phyloP scores from a whole-genome alignment of 2,329 filamentous ascomycete species.

The Neoascochyta sp. region DNA sequence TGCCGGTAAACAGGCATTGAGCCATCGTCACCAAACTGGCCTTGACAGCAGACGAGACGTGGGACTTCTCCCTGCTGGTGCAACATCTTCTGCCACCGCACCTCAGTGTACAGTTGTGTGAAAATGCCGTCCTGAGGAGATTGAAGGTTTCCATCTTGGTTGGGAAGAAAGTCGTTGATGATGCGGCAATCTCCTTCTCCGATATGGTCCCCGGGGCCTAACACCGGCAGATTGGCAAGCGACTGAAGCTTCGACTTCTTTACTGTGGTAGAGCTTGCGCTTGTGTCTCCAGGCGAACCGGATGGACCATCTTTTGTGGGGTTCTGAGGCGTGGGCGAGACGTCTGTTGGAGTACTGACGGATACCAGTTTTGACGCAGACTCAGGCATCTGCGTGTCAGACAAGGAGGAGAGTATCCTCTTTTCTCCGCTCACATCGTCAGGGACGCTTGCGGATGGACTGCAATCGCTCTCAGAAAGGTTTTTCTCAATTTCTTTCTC shows the following conservation, averaged over 20 bases:
- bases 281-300: too few relatives aligned
- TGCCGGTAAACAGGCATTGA: conserved; percentile 90
- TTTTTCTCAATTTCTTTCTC: too few relatives aligned
- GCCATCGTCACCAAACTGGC: conserved; percentile 63
- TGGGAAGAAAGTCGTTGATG: conserved; percentile 64
- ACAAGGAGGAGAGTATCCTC: too few relatives aligned
- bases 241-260: conserved; percentile 36
- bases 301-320: too few relatives aligned
- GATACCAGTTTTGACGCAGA: too few relatives aligned
- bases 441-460: too few relatives aligned
- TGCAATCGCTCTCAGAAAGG: too few relatives aligned
- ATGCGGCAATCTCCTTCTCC: conserved; percentile 80
- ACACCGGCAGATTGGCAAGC: conserved; percentile 36
- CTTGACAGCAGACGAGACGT: conserved; percentile 85
- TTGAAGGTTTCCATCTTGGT: conserved; percentile 20
- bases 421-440: too few relatives aligned
- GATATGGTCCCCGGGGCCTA: conserved; percentile 54
- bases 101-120: conserved; percentile 65
- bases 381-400: too few relatives aligned
- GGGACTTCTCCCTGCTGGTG: conserved; percentile 91
- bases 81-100: conserved; percentile 87
- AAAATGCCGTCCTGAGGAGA: conserved; percentile 58
- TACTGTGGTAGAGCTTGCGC: conserved; percentile 6
- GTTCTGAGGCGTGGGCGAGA: too few relatives aligned
- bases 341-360: too few relatives aligned